These are phyloP conservation scores for Pyrenophora tritici-repentis DNA, from an alignment of 2,329 filamentous ascomycete genomes.

Conservation along the genomic window DNA sequence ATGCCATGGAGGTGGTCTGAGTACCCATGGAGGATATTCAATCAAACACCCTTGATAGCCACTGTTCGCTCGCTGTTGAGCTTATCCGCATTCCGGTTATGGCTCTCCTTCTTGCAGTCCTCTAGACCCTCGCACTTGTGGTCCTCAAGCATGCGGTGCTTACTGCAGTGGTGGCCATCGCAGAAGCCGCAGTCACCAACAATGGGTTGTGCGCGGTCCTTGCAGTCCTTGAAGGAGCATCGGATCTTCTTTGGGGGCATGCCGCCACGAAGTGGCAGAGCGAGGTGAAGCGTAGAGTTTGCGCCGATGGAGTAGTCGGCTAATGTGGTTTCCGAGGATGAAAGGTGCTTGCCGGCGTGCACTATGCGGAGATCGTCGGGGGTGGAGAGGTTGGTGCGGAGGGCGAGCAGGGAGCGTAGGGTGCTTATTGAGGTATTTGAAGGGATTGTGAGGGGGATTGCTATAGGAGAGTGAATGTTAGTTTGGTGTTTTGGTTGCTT, in stretches of 20 bases:
- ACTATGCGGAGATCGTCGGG: conserved; percentile 59
- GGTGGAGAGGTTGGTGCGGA: conserved; percentile 59
- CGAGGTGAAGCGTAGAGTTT: conserved; percentile 59
- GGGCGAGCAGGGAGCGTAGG: conserved; percentile 61
- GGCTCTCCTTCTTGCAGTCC: conserved; percentile 96
- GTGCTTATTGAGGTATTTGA: conserved; percentile 59
- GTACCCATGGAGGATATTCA: too few relatives aligned
- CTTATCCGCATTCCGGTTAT: conserved; percentile 91
- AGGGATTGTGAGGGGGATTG: conserved; percentile 62
- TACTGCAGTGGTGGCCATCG: conserved; percentile 89
- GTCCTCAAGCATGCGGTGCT: conserved; percentile 90
- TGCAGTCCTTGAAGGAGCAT: conserved; percentile 90
- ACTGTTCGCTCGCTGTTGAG: conserved; percentile 91
- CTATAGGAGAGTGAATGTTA: conserved; percentile 46
- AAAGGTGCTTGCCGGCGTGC: conserved; percentile 63
- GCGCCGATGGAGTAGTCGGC: conserved; percentile 55
- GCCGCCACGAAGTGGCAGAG: conserved; percentile 61
- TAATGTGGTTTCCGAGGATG: conserved; percentile 50
- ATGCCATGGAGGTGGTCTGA: neutral
- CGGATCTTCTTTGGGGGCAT: conserved; percentile 75
- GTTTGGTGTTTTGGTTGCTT: conserved; percentile 1
- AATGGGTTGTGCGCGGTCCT: conserved; percentile 84
- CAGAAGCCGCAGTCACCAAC: conserved; percentile 97
- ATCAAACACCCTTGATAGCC: conserved; percentile 79
- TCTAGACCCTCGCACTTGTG: conserved; percentile 93